Percentiles rank a stretch among this genome's conserved stretches.
Conservation (phyloP, 2,329 filamentous ascomycete genomes). For the Fusarium globosum region DNA sequence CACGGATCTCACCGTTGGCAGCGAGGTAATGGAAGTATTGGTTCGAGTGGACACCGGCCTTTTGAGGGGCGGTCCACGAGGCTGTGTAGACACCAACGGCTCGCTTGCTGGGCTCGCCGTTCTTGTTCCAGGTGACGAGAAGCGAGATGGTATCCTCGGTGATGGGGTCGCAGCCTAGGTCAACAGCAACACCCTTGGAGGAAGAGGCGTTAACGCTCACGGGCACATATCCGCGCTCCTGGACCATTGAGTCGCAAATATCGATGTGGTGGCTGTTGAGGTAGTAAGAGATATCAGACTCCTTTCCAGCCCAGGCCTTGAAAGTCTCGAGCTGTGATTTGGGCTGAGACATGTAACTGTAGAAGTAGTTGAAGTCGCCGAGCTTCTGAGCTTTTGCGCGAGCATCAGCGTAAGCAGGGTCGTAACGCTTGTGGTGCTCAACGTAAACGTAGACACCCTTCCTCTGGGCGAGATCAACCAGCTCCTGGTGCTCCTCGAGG, state of each 20-base stretch:
- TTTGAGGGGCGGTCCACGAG: constrained; percentile 93
- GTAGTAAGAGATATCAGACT: constrained; percentile 96
- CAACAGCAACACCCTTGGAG: constrained; percentile 81
- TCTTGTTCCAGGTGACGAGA: constrained; percentile 87
- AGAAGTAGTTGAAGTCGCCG: constrained; percentile 98
- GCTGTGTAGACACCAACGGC: constrained; percentile 93
- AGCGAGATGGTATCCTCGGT: constrained; percentile 96
- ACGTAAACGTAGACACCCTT: constrained; percentile 89
- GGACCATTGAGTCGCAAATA: constrained; percentile 91
- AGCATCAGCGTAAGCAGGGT: constrained; percentile 92
- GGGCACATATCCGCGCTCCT: constrained; percentile 76
- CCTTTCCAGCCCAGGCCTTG: constrained; percentile 91
- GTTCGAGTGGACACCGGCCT: constrained; percentile 93
- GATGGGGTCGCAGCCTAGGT: constrained; percentile 79
- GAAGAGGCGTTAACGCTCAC: constrained; percentile 82
- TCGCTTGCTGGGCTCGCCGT: constrained; percentile 72
- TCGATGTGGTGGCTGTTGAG: constrained; percentile 96
- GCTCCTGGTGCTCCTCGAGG: constrained; percentile 80
- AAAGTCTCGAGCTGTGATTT: constrained; percentile 94
- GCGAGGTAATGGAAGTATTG: constrained; percentile 98
- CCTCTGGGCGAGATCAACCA: constrained; percentile 77
- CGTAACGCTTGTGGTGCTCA: constrained; percentile 97
- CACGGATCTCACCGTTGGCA: constrained; percentile 82
- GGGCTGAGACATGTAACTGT: constrained; percentile 94
- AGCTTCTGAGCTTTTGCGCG: constrained; percentile 78